phyloP scores from a whole-genome alignment of 2,329 filamentous ascomycete species.

The Septoria linicola region DNA sequence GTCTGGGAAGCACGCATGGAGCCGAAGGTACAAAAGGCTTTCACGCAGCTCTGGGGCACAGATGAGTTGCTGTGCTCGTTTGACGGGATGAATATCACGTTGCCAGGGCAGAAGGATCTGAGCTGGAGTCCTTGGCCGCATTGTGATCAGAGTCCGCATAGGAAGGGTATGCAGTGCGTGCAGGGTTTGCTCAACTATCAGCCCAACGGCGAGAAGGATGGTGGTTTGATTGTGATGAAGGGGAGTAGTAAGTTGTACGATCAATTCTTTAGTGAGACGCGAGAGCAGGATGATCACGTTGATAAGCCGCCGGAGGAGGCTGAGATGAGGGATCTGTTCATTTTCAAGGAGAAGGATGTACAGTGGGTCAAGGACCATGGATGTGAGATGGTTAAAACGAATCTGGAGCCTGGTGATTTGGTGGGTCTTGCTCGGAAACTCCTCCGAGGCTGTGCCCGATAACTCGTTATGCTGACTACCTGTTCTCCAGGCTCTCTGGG shows the following conservation, averaged over 20 bases:
- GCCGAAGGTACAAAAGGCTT: conserved; percentile 27
- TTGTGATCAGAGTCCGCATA: conserved; percentile 45
- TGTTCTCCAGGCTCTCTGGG: no score
- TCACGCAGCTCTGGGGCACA: conserved; percentile 29
- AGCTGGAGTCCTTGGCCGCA: conserved; percentile 51
- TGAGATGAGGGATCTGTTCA: conserved; percentile 44
- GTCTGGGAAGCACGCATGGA: conserved; percentile 31
- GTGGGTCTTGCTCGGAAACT: no score
- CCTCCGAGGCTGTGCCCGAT: no score
- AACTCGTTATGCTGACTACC: no score
- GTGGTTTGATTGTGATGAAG: conserved; percentile 49
- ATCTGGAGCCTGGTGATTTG: conserved; percentile 28
- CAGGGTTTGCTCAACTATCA: conserved; percentile 49
- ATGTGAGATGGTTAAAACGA: conserved; percentile 25
- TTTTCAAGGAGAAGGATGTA: conserved; percentile 42
- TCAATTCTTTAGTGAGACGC: no score
- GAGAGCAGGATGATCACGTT: no score
- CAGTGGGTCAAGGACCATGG: conserved; percentile 28
- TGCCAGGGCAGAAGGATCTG: no score
- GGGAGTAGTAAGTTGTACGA: conserved; percentile 46
- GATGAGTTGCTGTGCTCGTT: conserved; percentile 32
- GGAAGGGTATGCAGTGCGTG: conserved; percentile 44
- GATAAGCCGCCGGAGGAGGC: conserved; percentile 37
- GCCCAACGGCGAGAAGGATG: conserved; percentile 49
- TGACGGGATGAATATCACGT: conserved; percentile 29